phyloP scores from a whole-genome alignment of 768 basidiomycete genomes.

The Panus rudis region DNA sequence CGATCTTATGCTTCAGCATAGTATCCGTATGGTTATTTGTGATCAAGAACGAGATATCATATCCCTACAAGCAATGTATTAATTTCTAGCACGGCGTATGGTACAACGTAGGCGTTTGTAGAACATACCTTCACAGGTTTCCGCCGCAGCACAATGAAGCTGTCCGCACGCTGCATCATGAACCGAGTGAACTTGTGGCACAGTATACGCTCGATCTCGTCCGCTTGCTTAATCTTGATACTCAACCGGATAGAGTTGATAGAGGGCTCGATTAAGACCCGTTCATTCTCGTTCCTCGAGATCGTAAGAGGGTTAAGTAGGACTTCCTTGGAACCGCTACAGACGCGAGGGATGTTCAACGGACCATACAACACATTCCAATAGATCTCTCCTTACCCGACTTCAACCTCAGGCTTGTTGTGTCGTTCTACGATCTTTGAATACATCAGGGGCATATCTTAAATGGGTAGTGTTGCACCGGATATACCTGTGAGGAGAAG shows the following conservation, averaged over 20 bases:
- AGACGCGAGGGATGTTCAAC: too few species aligned
- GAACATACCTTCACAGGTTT: constrained; percentile 78
- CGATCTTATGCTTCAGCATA: constrained; percentile 99
- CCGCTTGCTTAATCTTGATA: constrained; percentile 99
- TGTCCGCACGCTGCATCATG: constrained; percentile 98
- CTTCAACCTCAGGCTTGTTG: constrained; percentile 95
- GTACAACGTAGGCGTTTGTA: too few species aligned
- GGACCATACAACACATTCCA: neutral
- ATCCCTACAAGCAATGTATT: constrained; percentile 56
- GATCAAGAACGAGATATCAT: constrained; percentile 97
- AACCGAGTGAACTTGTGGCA: constrained; percentile 98
- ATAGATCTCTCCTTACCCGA: constrained; percentile 43
- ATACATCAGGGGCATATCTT: constrained; percentile 14
- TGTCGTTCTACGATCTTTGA: constrained; percentile 89
- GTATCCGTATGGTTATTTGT: constrained; percentile 96
- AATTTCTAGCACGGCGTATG: neutral
- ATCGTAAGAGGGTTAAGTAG: constrained; percentile 90
- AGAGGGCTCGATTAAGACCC: constrained; percentile 93
- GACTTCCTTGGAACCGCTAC: constrained; percentile 90
- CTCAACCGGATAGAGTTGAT: constrained; percentile 95
- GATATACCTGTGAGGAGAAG: constrained; percentile 87
- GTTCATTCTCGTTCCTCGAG: constrained; percentile 95
- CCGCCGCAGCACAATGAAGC: constrained; percentile 91
- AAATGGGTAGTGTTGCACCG: neutral
- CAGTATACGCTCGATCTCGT: constrained; percentile 95